Evolutionary conservation across 192 early-diverging fungal genomes (phyloP).

Genomic region (Diversispora eburnea): DNA sequence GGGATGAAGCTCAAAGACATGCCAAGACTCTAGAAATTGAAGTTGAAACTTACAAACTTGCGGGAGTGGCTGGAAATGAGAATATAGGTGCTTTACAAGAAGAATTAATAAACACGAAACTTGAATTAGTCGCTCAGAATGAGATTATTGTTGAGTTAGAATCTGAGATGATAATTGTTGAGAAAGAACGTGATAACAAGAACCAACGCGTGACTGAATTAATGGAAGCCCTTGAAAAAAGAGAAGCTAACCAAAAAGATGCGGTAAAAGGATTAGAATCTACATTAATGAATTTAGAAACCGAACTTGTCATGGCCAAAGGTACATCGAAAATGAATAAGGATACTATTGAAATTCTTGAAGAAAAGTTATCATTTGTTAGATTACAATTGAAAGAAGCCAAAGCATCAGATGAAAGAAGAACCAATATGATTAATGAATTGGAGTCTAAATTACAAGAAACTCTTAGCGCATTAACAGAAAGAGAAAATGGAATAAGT

Average conservation of each 20-base stretch:
- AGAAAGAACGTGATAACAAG: conserved; percentile 17
- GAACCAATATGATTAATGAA: background rate
- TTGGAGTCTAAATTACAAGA: conserved; percentile 15
- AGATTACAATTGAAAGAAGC: conserved; percentile 9
- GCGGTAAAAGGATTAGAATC: conserved; percentile 12
- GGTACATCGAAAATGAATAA: background rate
- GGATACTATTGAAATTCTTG: conserved; percentile 8
- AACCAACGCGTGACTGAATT: conserved; percentile 7
- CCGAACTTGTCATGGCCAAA: conserved; percentile 7
- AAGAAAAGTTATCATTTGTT: conserved; percentile 9
- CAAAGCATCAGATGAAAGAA: conserved; percentile 6
- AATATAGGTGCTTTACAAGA: conserved; percentile 7
- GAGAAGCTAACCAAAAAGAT: conserved; percentile 19
- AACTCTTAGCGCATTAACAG: background rate
- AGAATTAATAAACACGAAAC: conserved; percentile 20
- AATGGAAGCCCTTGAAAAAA: conserved; percentile 10
- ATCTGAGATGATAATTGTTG: conserved; percentile 14
- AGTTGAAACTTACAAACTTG: conserved; percentile 17
- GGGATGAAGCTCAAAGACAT: conserved; percentile 11
- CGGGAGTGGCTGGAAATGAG: conserved; percentile 6
- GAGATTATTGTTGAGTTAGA: conserved; percentile 20
- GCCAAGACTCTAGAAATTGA: conserved; percentile 21
- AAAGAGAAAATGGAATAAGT: conserved; percentile 7
- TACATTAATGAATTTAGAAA: conserved; percentile 8
- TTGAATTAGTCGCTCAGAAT: conserved; percentile 16